Conservation (phyloP, 1,284 basidiomycete species). For the Peniophora sp. region DNA sequence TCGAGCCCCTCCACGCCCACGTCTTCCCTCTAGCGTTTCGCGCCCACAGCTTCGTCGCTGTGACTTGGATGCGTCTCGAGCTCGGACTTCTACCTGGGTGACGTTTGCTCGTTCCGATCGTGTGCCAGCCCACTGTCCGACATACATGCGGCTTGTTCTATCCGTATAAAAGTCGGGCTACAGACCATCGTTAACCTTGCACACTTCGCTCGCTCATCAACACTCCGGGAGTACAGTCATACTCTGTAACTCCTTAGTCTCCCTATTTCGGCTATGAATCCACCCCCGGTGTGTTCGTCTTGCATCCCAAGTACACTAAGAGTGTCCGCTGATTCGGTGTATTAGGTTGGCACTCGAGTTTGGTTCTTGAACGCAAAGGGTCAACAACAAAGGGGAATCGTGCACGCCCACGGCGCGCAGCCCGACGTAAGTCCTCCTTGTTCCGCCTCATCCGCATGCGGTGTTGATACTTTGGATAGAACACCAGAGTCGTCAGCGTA, state of each 20-base stretch:
- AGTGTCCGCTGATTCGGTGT: neutral
- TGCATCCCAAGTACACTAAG: neutral
- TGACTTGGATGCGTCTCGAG: neutral
- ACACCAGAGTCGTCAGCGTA: neutral
- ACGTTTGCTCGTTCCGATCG: too few species aligned
- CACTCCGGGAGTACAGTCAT: too few species aligned
- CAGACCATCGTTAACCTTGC: too few species aligned
- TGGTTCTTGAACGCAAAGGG: neutral
- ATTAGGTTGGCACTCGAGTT: neutral
- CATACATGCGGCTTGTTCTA: too few species aligned
- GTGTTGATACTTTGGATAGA: neutral
- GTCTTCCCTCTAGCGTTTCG: neutral
- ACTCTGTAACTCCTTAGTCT: neutral
- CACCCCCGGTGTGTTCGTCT: neutral
- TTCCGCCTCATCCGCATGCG: neutral
- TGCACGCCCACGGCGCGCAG: neutral
- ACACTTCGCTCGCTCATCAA: too few species aligned
- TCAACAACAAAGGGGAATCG: neutral
- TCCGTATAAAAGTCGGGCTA: too few species aligned
- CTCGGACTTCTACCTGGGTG: too few species aligned
- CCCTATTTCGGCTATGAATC: slow-evolving; percentile 1
- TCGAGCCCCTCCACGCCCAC: neutral
- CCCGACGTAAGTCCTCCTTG: neutral
- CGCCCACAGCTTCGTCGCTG: neutral
- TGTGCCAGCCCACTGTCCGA: too few species aligned